A percentile compares a stretch with the other conserved stretches of the same genome.
These are phyloP conservation scores for Rhytidhysteron rufulum DNA, from an alignment of 2,329 filamentous ascomycete species.

Conservation along the genomic window DNA sequence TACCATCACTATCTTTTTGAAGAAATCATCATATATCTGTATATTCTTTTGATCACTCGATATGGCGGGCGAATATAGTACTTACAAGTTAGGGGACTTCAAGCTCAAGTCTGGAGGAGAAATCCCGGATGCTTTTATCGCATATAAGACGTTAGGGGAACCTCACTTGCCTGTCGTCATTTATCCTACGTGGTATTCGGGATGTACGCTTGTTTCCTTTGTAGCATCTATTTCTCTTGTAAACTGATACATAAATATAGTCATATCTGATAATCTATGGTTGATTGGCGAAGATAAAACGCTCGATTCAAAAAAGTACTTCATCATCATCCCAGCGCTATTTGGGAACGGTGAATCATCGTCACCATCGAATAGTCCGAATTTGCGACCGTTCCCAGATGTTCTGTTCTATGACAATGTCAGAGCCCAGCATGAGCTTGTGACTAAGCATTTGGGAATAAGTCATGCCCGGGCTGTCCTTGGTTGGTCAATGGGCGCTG, in stretches of 20 bases:
- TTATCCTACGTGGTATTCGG: slow-evolving; percentile 75
- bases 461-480: slow-evolving; percentile 59
- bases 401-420: slow-evolving; percentile 68
- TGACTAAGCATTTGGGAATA: slow-evolving; percentile 61
- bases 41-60: background rate
- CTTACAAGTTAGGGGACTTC: slow-evolving; percentile 62
- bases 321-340: slow-evolving; percentile 64
- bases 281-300: slow-evolving; percentile 64
- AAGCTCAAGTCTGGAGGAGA: slow-evolving; percentile 61
- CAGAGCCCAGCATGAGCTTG: slow-evolving; percentile 60
- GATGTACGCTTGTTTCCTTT: slow-evolving; percentile 39
- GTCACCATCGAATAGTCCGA: slow-evolving; percentile 60
- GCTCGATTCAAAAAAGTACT: slow-evolving; percentile 62
- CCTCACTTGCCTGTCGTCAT: slow-evolving; percentile 61
- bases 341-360: slow-evolving; percentile 68
- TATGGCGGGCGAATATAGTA: slow-evolving; percentile 41
- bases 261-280: slow-evolving; percentile 71
- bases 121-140: slow-evolving; percentile 63
- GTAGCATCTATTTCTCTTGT: background rate
- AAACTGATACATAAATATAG: slow-evolving; percentile 23
- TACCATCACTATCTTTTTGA: background rate
- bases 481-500: slow-evolving; percentile 70
- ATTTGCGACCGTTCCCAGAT: slow-evolving; percentile 56
- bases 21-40: background rate
- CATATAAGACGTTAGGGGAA: slow-evolving; percentile 73